Base-by-base conservation (phyloP, 2,329 filamentous ascomycete genomes). In the Cadophora gregata region DNA sequence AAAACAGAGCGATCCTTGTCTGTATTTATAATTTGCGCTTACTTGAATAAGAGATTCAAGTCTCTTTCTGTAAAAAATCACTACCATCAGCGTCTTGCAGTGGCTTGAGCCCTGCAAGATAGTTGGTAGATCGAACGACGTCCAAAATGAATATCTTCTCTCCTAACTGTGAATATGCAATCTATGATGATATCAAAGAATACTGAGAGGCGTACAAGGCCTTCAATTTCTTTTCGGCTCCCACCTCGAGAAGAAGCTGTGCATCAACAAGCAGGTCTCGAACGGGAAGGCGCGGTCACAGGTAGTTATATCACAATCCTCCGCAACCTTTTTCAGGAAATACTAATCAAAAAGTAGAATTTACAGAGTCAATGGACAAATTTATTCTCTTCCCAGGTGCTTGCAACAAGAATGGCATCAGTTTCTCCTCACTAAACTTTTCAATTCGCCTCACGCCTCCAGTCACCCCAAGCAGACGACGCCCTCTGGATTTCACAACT, bases 351-450 rank as follows among this genome's bases (percentile, higher is more conserved):
- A 53, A 31, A 53, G 50, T 27, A 53, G 50, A 16, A 31, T 31
- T 16, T 31, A 31, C 25, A 24, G 10, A 19, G 25, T 31, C 50
- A 53, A 58, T 58, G 31, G 53, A 38, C 33, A 38, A 19, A 36
- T 6, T 58, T n/a, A 10, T 38, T 33, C 53, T 58, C 29, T 58
- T 58, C 19, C 29, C 36, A 38, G 33, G 53, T 19, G n/a, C 31
- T 24, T 58, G n/a, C 53, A 38, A 21, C 53, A 58, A 38, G 31
- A 36, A 38, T 25, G 53, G 29, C 31, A 58, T 38, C 31, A 58
- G 31, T 4, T 12, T 38, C 29, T 58, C 53, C 16, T 10, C 19
- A 36, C 29, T 16, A 42, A 42, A 42, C 6, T 29, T 19, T 51
- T 3, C 25, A 7, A 1, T 25, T 31, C 25, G 12, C 16, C 33